A percentile compares a stretch with the other conserved stretches of the same genome.
Evolutionary conservation across 179 eudicot genomes (phyloP).

Genomic region (Amaranthus tricolor): DNA sequence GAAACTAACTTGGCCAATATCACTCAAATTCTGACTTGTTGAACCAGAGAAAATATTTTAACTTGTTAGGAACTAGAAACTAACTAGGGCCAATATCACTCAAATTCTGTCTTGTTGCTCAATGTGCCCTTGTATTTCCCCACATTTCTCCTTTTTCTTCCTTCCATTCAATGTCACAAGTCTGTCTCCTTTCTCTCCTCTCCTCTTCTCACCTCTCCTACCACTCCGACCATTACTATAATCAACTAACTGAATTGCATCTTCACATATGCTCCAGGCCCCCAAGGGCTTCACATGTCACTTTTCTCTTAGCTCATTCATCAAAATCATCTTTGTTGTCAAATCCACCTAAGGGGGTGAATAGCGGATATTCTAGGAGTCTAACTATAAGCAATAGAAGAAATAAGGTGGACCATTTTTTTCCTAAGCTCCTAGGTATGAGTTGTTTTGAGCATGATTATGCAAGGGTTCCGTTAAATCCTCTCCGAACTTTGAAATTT

Average conservation of each 20-base stretch:
- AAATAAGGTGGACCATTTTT: not conserved
- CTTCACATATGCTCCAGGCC: not conserved
- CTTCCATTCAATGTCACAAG: not conserved
- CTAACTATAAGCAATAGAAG: not conserved
- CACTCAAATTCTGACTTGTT: not conserved
- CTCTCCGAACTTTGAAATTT: not conserved
- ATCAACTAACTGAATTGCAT: not conserved
- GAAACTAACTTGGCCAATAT: not conserved
- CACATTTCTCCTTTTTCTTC: not conserved
- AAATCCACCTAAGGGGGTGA: not conserved
- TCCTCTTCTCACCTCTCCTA: not conserved
- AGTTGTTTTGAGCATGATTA: too few relatives aligned
- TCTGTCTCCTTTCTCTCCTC: not conserved
- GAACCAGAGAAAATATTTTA: not conserved
- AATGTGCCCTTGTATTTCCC: not conserved
- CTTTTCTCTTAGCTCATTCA: not conserved
- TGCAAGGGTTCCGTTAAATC: not conserved
- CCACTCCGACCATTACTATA: not conserved
- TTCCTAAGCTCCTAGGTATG: too few relatives aligned
- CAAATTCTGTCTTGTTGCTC: not conserved
- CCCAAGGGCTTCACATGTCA: not conserved
- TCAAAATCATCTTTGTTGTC: not conserved
- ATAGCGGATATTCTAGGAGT: not conserved
- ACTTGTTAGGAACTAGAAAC: not conserved
- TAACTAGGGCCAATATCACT: not conserved